A percentile compares a stretch with the other conserved stretches of the same genome.
Conservation (phyloP, 1,284 basidiomycete species). For the Cutaneotrichosporon curvatum region DNA sequence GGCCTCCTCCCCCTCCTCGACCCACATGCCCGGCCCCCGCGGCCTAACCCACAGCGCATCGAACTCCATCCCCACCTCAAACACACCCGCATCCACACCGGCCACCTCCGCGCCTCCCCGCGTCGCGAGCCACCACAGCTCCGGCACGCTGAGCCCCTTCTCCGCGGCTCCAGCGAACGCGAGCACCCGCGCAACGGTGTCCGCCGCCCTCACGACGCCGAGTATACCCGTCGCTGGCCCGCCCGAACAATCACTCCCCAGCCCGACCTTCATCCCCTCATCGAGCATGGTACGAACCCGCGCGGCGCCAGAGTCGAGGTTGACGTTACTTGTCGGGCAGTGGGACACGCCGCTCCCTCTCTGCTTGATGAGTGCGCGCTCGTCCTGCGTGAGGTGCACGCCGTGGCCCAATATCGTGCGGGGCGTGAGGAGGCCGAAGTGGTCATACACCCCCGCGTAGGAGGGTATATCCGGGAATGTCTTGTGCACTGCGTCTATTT, state of each 20-base stretch:
- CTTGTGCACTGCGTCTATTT: slow-evolving; percentile 61
- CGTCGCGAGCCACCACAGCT: slow-evolving; percentile 84
- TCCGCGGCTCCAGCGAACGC: slow-evolving; percentile 27
- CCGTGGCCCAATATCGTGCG: slow-evolving; percentile 88
- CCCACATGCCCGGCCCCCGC: slow-evolving; percentile 52
- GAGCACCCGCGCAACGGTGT: slow-evolving; percentile 71
- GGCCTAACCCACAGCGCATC: slow-evolving; percentile 72
- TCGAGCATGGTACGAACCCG: slow-evolving; percentile 54
- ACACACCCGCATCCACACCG: slow-evolving; percentile 64
- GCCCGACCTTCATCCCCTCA: slow-evolving; percentile 56
- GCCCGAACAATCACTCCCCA: slow-evolving; percentile 89
- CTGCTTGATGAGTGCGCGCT: slow-evolving; percentile 64
- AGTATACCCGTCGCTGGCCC: slow-evolving; percentile 80
- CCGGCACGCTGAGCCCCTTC: slow-evolving; percentile 56
- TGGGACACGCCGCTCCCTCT: slow-evolving; percentile 74
- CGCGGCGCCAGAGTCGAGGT: slow-evolving; percentile 76
- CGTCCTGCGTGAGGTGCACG: slow-evolving; percentile 60
- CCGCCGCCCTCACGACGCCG: slow-evolving; percentile 71
- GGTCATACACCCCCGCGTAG: slow-evolving; percentile 77
- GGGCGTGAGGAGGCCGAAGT: slow-evolving; percentile 62
- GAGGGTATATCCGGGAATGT: slow-evolving; percentile 58
- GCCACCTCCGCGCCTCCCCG: slow-evolving; percentile 84
- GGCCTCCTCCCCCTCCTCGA: slow-evolving; percentile 29
- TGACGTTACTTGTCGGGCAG: slow-evolving; percentile 89
- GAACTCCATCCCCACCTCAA: slow-evolving; percentile 75